Conservation (phyloP, 305 asterid genomes). For the Solanum hybrid region DNA sequence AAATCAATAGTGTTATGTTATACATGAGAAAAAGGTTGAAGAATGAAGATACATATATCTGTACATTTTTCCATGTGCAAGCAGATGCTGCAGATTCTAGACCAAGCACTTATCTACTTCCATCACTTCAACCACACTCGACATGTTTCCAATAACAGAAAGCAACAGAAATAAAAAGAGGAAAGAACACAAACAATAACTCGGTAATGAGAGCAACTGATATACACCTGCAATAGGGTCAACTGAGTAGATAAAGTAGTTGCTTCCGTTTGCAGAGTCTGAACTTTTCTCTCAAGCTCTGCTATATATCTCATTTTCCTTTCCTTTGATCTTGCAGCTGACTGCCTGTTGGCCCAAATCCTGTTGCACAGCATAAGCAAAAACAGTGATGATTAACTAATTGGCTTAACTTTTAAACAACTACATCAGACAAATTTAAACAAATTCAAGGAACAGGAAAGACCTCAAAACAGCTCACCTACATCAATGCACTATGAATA, state of each 20-base stretch:
- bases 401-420: not conserved
- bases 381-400: not conserved
- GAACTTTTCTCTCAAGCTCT: slow-evolving; percentile 97
- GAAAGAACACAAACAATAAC: slow-evolving; percentile 4
- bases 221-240: slow-evolving; percentile 77
- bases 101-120: not conserved
- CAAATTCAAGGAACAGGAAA: not conserved
- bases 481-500: not conserved
- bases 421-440: slow-evolving; percentile 5
- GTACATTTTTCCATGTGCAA: not conserved
- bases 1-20: not conserved
- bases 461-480: not conserved
- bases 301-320: slow-evolving; percentile 96
- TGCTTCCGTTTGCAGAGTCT: slow-evolving; percentile 90
- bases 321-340: slow-evolving; percentile 98
- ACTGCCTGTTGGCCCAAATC: slow-evolving; percentile 99
- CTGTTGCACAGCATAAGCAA: slow-evolving; percentile 24
- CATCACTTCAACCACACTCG: not conserved
- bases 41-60: not conserved
- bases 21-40: not conserved
- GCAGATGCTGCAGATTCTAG: not conserved
- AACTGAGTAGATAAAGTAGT: slow-evolving; percentile 93
- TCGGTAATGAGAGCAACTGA: not conserved
- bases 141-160: not conserved
- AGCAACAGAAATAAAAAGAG: not conserved